Evolutionary conservation across 768 basidiomycete species (phyloP).

Genomic region (Suillus subluteus): DNA sequence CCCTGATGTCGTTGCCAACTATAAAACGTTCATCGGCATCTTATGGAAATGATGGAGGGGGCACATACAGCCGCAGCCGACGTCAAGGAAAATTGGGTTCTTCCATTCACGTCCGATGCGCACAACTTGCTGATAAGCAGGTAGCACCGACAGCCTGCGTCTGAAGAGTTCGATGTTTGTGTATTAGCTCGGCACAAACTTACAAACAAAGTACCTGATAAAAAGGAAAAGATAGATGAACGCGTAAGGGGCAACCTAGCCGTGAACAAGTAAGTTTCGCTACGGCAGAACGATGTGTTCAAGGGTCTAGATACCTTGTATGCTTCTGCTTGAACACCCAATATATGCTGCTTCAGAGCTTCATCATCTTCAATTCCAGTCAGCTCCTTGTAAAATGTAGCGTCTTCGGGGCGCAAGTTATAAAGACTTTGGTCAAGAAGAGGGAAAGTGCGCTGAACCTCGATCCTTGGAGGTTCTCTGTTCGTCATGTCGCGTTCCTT

Average conservation of each 20-base stretch:
- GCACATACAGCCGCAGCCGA: slow-evolving; percentile 43
- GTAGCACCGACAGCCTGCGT: background rate
- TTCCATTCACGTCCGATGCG: slow-evolving; percentile 34
- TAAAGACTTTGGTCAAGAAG: slow-evolving; percentile 13
- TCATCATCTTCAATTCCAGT: slow-evolving; percentile 31
- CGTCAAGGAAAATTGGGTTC: slow-evolving; percentile 41
- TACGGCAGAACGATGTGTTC: background rate
- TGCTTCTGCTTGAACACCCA: slow-evolving; percentile 30
- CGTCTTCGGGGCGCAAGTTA: background rate
- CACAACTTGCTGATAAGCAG: slow-evolving; percentile 26
- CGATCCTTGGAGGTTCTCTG: background rate
- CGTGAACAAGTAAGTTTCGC: background rate
- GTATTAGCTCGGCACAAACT: background rate
- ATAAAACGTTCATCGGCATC: background rate
- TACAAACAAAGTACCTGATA: background rate
- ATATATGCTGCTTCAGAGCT: slow-evolving; percentile 28
- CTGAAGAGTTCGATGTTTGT: background rate
- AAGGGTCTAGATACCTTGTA: slow-evolving; percentile 21
- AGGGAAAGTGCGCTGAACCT: slow-evolving; percentile 3
- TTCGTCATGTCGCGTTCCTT: background rate
- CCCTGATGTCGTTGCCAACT: slow-evolving; percentile 43
- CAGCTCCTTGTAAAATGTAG: slow-evolving; percentile 25
- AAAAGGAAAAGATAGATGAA: slow-evolving; percentile 1
- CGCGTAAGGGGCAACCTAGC: slow-evolving; percentile 17
- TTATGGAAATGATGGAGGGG: background rate